Conservation (phyloP, 306 rosid species). For the Canavalia ensiformis region DNA sequence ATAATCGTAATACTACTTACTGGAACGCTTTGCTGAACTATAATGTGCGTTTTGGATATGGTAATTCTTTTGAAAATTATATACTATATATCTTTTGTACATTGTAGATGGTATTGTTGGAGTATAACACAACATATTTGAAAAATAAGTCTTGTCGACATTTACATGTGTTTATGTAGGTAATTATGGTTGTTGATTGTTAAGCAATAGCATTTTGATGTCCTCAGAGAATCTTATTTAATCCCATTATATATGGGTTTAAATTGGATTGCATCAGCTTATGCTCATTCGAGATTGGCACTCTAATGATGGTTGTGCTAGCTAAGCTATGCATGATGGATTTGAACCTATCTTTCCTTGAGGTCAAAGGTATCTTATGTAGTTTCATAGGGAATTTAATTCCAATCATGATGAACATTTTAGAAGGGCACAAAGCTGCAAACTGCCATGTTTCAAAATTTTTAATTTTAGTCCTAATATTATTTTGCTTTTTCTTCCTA, state of each 20-base stretch:
- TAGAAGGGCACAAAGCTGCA: not conserved
- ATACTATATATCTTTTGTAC: not conserved
- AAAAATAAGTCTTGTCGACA: not conserved
- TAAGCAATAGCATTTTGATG: not conserved
- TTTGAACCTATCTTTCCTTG: constrained; percentile 3
- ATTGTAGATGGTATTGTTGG: constrained; percentile 10
- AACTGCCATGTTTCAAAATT: not conserved
- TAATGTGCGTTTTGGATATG: not conserved
- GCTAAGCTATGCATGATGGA: constrained; percentile 5
- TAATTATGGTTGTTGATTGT: not conserved
- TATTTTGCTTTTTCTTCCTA: not conserved
- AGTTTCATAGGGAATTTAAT: not conserved
- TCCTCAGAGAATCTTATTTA: not conserved
- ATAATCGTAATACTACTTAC: not conserved
- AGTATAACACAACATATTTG: not conserved
- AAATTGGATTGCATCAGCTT: not conserved
- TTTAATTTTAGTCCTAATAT: too few relatives aligned
- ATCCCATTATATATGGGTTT: not conserved
- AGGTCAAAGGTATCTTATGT: not conserved
- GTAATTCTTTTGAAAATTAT: not conserved
- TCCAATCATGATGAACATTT: not conserved
- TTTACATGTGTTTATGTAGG: not conserved
- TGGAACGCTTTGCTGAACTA: constrained; percentile 3
- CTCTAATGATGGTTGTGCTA: not conserved
- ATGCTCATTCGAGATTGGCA: constrained; percentile 24